These are phyloP conservation scores for Coemansia sp. DNA, from an alignment of 192 early-diverging fungal species.

Conservation along the genomic window DNA sequence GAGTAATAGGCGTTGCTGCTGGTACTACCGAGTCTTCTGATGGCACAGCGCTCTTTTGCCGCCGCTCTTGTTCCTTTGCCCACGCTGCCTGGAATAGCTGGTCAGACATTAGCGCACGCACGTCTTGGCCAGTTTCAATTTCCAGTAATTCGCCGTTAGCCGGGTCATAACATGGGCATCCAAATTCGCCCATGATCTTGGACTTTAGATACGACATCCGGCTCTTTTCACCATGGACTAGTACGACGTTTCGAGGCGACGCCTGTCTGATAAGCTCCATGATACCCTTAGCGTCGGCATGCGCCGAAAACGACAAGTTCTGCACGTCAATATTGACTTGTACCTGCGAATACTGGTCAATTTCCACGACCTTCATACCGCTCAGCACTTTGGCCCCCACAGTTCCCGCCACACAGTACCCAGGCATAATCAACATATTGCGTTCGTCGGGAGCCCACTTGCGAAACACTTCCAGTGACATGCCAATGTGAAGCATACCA, in stretches of 20 bases:
- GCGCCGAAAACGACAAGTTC: conserved; percentile 95
- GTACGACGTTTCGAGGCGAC: conserved; percentile 81
- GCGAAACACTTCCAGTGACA: conserved; percentile 89
- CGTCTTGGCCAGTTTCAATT: conserved; percentile 65
- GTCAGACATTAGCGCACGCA: conserved; percentile 57
- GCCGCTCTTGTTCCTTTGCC: conserved; percentile 34
- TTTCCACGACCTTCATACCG: conserved; percentile 81
- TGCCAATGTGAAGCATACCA: conserved; percentile 98
- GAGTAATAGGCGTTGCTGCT: conserved; percentile 21
- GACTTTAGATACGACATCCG: conserved; percentile 84
- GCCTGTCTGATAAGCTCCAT: conserved; percentile 92
- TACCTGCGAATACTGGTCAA: conserved; percentile 73
- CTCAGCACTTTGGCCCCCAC: conserved; percentile 91
- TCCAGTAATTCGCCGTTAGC: conserved; percentile 81
- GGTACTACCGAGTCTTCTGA: background rate
- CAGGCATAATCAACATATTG: conserved; percentile 98
- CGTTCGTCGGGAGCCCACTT: conserved; percentile 91
- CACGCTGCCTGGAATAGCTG: conserved; percentile 45
- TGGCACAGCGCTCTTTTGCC: conserved; percentile 3
- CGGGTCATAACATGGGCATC: conserved; percentile 81
- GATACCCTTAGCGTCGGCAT: conserved; percentile 97
- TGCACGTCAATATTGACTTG: conserved; percentile 89
- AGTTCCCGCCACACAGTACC: conserved; percentile 96
- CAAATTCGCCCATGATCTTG: conserved; percentile 80
- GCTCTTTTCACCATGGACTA: conserved; percentile 93